These are phyloP conservation scores for Brassica carinata DNA, from an alignment of 345 rosid species.

Conservation along the genomic window DNA sequence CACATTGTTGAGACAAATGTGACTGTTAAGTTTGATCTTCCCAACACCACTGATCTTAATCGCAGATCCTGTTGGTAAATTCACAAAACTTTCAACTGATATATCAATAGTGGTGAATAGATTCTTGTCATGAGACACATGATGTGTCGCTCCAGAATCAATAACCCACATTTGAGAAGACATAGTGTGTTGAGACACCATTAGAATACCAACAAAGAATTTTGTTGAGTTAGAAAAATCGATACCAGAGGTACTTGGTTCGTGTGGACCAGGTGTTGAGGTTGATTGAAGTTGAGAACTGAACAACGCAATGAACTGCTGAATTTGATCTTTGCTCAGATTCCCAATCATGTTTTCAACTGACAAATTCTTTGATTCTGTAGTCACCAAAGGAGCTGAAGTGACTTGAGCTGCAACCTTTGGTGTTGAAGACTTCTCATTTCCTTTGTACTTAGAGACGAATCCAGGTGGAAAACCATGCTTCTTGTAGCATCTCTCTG, in stretches of 20 bases:
- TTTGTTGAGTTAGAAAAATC: too few species aligned
- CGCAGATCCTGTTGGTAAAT: neutral
- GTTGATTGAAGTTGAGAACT: neutral
- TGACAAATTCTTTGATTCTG: neutral
- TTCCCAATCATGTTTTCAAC: neutral
- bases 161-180: neutral
- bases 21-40: neutral
- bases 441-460: too few species aligned
- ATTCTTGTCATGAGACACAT: neutral
- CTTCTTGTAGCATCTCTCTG: neutral
- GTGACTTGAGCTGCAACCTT: neutral
- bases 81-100: neutral
- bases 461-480: neutral
- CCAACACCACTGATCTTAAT: neutral
- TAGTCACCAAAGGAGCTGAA: accelerated
- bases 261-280: too few species aligned
- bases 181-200: too few species aligned
- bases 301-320: neutral
- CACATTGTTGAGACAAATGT: neutral
- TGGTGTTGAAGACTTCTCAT: accelerated
- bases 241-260: too few species aligned
- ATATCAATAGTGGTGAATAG: neutral
- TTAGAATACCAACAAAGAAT: too few species aligned
- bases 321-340: neutral
- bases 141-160: neutral